These are phyloP conservation scores for Sporothrix curviconia DNA, from an alignment of 2,329 filamentous ascomycete species.

Conservation along the genomic window DNA sequence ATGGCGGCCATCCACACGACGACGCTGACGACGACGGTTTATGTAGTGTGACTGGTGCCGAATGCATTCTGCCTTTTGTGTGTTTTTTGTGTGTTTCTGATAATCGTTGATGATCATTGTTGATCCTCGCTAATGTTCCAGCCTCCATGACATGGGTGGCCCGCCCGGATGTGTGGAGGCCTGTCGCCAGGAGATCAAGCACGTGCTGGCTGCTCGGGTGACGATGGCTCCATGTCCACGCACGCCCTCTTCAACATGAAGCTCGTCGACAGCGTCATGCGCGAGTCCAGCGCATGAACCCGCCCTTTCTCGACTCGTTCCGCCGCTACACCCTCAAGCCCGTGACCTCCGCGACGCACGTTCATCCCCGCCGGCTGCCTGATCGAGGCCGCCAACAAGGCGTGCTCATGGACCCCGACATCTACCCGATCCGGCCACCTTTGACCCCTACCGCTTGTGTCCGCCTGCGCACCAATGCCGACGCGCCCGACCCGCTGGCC, in stretches of 20 bases:
- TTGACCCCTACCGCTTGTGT: slow-evolving; percentile 36
- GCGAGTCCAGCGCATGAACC: slow-evolving; percentile 27
- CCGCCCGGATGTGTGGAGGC: neutral
- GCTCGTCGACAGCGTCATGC: slow-evolving; percentile 27
- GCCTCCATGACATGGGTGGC: slow-evolving; percentile 14
- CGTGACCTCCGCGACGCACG: neutral
- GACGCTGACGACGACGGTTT: too few species aligned
- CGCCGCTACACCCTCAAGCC: slow-evolving; percentile 3
- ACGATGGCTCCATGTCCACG: slow-evolving; percentile 15
- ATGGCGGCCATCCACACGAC: slow-evolving; percentile 42
- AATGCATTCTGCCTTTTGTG: too few species aligned
- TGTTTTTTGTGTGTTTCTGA: too few species aligned
- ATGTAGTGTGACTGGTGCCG: too few species aligned
- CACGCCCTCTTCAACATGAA: slow-evolving; percentile 28
- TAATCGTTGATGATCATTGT: too few species aligned
- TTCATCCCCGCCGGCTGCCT: slow-evolving; percentile 35
- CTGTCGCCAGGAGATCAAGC: neutral
- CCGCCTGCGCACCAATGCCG: slow-evolving; percentile 26
- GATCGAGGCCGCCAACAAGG: slow-evolving; percentile 35
- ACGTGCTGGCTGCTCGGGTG: neutral
- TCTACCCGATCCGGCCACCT: slow-evolving; percentile 31
- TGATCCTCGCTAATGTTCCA: too few species aligned
- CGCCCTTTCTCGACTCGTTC: slow-evolving; percentile 6
- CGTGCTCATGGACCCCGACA: slow-evolving; percentile 31
- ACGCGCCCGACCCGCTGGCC: neutral